Evolutionary conservation across 1,284 basidiomycete genomes (phyloP), one percentile per base, ranked within the genome.

Genomic region (Puccinia triticina): DNA sequence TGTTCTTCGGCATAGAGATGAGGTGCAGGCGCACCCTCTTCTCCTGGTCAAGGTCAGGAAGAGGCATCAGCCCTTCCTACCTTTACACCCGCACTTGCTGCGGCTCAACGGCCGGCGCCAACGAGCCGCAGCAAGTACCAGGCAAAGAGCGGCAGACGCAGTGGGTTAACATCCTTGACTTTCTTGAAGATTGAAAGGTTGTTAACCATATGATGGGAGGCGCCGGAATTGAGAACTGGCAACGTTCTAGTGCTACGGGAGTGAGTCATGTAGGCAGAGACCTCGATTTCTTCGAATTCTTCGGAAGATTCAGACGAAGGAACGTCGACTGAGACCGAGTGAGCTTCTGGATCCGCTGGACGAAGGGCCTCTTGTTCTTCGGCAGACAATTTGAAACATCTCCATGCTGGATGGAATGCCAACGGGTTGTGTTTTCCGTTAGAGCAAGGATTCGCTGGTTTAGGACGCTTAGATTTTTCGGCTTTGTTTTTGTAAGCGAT

Each of bases 151-250:
- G n/a, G n/a, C n/a, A n/a, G n/a, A n/a, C n/a, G n/a, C n/a, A n/a
- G n/a, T n/a, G n/a, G n/a, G n/a, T n/a, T n/a, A n/a, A 43, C 18
- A 11, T 23, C 23, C n/a, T n/a, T n/a, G n/a, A n/a, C n/a, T n/a
- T n/a, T n/a, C n/a, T n/a, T n/a, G n/a, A n/a, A n/a, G n/a, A 46
- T 5, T 2, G 21, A 26, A 7, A 18, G 7, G 16, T 69, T 23
- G 10, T 69, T 69, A 1, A 69, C 40, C 40, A 69, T 69, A 16
- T 69, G 67, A 21, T 48, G 67, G 10, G 67, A 69, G 7, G 67
- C 67, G 12, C 67, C 40, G 10, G 40, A 46, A 26, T 69, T 40
- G 8, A 69, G 26, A 18, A 69, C 40, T 2, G 34, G 34, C 23
- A 10, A n/a, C n/a, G n/a, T n/a, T n/a, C n/a, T n/a, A 46, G 5